phyloP scores from a whole-genome alignment of 2,329 filamentous ascomycete species.

The Stagonosporopsis tanaceti region DNA sequence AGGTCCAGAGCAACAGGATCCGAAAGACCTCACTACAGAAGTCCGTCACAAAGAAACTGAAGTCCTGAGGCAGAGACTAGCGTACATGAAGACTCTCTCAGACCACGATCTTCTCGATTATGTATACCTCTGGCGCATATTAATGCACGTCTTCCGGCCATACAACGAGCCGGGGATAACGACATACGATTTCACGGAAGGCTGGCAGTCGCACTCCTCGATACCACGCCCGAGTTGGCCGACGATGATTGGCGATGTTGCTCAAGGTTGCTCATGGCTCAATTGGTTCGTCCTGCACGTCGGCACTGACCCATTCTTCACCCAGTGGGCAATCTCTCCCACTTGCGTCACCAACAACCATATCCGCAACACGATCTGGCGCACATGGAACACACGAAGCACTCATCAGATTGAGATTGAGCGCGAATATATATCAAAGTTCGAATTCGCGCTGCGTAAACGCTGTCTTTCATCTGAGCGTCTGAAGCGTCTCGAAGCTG shows the following conservation, averaged over 20 bases:
- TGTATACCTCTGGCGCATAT: conserved; percentile 23
- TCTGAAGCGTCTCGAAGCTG: conserved; percentile 20
- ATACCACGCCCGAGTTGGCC: conserved; percentile 15
- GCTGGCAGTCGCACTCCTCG: background rate
- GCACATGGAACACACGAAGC: conserved; percentile 7
- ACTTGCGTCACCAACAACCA: background rate
- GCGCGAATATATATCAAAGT: conserved; percentile 24
- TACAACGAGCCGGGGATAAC: conserved; percentile 18
- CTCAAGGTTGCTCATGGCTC: conserved; percentile 31
- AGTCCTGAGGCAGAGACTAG: conserved; percentile 20
- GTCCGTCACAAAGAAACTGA: conserved; percentile 16
- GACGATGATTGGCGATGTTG: conserved; percentile 21
- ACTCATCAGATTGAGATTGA: conserved; percentile 28
- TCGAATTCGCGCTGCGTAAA: conserved; percentile 26
- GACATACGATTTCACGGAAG: background rate
- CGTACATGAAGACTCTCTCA: conserved; percentile 8
- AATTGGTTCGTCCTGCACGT: conserved; percentile 26
- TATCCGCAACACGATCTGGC: conserved; percentile 23
- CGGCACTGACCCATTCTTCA: conserved; percentile 20
- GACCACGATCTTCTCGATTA: conserved; percentile 26
- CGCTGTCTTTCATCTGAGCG: conserved; percentile 22
- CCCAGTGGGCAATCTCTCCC: conserved; percentile 19
- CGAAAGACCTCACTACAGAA: conserved; percentile 2
- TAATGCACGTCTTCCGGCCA: conserved; percentile 22
- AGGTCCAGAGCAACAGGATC: background rate